Conservation (phyloP, 2,329 filamentous ascomycete species). For the Aspergillus brasiliensis region DNA sequence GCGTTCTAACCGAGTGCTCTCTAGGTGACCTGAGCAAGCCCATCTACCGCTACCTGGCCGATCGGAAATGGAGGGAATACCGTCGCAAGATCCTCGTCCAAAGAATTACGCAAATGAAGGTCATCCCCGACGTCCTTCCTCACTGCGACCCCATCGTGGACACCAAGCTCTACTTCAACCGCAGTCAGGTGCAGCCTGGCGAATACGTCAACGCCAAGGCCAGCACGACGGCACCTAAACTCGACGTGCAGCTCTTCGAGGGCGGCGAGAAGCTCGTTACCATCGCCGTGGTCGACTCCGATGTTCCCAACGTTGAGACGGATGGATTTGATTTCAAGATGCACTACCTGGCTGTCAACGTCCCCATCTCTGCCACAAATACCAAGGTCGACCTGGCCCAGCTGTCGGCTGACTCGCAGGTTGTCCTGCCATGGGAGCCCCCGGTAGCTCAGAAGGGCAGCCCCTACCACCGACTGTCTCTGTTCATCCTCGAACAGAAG, state of each 20-base stretch:
- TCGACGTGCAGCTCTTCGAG: slow-evolving; percentile 85
- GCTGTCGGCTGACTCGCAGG: slow-evolving; percentile 63
- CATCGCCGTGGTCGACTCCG: slow-evolving; percentile 82
- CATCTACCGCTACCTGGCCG: slow-evolving; percentile 87
- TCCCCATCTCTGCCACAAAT: slow-evolving; percentile 63
- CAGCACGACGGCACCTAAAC: slow-evolving; percentile 71
- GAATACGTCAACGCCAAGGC: slow-evolving; percentile 73
- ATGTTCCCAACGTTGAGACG: slow-evolving; percentile 76
- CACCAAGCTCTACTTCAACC: slow-evolving; percentile 78
- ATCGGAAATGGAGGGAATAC: slow-evolving; percentile 84
- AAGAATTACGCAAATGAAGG: slow-evolving; percentile 80
- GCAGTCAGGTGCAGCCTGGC: slow-evolving; percentile 70
- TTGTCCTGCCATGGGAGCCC: slow-evolving; percentile 79
- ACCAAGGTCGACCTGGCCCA: slow-evolving; percentile 67
- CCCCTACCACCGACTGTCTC: slow-evolving; percentile 83
- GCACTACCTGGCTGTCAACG: slow-evolving; percentile 81
- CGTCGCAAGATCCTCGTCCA: slow-evolving; percentile 78
- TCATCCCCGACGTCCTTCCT: slow-evolving; percentile 85
- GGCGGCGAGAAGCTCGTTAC: slow-evolving; percentile 78
- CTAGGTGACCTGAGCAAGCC: slow-evolving; percentile 93
- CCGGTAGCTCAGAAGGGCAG: slow-evolving; percentile 86
- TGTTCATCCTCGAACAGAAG: slow-evolving; percentile 82
- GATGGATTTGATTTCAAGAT: slow-evolving; percentile 79
- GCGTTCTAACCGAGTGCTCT: slow-evolving; percentile 23
- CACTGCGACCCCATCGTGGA: slow-evolving; percentile 76